Evolutionary conservation across 257 asterid species (phyloP).

Genomic region (Forsythia viridissima): DNA sequence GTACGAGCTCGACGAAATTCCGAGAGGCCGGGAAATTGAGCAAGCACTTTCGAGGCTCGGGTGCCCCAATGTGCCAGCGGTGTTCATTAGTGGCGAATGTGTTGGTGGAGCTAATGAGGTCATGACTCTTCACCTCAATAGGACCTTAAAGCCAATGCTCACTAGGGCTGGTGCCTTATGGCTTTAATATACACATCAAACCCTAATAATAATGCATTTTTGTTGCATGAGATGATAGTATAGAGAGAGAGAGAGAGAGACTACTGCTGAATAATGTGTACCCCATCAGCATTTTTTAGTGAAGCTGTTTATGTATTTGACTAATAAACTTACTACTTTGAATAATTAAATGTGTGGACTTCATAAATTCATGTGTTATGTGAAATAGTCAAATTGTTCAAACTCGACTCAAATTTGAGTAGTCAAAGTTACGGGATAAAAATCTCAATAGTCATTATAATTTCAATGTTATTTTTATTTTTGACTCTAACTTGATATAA

Average conservation of each 20-base stretch:
- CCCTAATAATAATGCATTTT: conserved; percentile 7
- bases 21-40: conserved; percentile 37
- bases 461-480: too few relatives aligned
- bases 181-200: conserved; percentile 13
- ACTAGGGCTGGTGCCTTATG: conserved; percentile 38
- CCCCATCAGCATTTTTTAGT: conserved; percentile 24
- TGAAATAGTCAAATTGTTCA: neutral
- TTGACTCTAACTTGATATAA: neutral
- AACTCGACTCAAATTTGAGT: neutral
- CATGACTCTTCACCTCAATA: conserved; percentile 33
- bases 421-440: neutral
- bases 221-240: neutral
- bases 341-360: neutral
- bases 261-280: conserved; percentile 18
- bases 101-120: conserved; percentile 44
- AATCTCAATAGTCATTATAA: too few relatives aligned
- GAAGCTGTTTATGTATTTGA: conserved; percentile 19
- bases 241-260: conserved; percentile 3
- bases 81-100: conserved; percentile 45
- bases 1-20: conserved; percentile 40
- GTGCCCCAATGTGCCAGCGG: conserved; percentile 39
- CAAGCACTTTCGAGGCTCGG: conserved; percentile 31
- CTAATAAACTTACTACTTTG: conserved; percentile 9
- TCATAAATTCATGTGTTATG: neutral
- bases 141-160: conserved; percentile 37